Base-by-base conservation (phyloP, 495 filamentous ascomycete genomes). In the Neurospora sp. region DNA sequence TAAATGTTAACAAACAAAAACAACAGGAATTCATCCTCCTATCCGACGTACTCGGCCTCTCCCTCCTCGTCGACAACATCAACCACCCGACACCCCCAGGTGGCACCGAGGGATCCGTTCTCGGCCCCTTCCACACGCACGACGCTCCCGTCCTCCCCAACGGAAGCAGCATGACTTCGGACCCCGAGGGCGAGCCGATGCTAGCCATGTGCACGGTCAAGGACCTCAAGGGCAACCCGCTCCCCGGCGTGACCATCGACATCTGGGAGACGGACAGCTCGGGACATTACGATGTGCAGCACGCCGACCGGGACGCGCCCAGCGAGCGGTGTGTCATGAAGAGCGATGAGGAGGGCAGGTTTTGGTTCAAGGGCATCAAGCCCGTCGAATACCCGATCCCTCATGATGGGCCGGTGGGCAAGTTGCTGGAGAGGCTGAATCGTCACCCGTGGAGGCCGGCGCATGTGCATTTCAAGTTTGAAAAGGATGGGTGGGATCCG, bases 391-490 rank as follows among this genome's bases (percentile, higher is more conserved):
- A 98, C 80, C 91, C 93, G 0, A 96, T 97, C 77, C 93, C 94
- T 35, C 86, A 93, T 75, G 94, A 98, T 81, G 94, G 94, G 47
- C 94, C 94, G 0, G 93, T 97, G 8, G 94, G 94, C 0, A 88
- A 88, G 83, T 83, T 97, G 78, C 83, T 97, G 81, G 83, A 83
- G 82, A 82, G 81, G 81, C 77, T 98, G 79, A 85, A 87, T 37
- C 84, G 94, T 39, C 94, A 97, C 83, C 88, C 90, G 73, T 97
- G 89, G 83, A 83, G 94, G 45, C 94, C 94, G 37, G 90, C 90
- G 65, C 94, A 98, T 84, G 90, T 97, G 86, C 94, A 97, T 83
- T 97, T 97, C 78, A 96, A 97, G 92, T 96, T 97, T 82, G 88
- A 91, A 80, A 96, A 94, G 85, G 83, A 85, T 40, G 81, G 93